Evolutionary conservation across 352 stramenopile genomes (phyloP), one percentile per base, ranked within the genome.

Genomic region (Thalassiosira hispida): DNA sequence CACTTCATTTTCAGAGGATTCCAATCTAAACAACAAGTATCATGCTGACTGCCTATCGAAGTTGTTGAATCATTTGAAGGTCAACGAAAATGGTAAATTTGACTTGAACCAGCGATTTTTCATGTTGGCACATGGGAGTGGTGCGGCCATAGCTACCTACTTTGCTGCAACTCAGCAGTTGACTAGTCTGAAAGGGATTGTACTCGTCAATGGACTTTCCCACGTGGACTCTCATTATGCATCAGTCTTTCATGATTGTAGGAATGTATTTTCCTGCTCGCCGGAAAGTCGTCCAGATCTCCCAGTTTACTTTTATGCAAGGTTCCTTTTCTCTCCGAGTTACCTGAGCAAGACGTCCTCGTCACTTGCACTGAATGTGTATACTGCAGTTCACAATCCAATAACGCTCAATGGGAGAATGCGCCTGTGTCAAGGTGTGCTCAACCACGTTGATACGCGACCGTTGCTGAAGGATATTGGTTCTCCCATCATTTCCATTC

Each of bases 311-410:
- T 98, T 98, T 84, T 97, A 97, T 87, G 84, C 94, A 25, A 71
- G 96, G 1, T 98, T 98, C 77, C 86, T 98, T 31, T 98, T 98
- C 86, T 97, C 93, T 0, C 62, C 89, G 0, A 77, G 85, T 52
- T 98, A 98, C 80, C 79, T 98, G 11, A 89, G 88, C 11, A 93
- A 96, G 31, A 96, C 98, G 9, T 96, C 95, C 5, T 96, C 96
- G 12, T 96, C 96, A n/a, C 81, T 98, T 55, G 96, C 96, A 0
- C 90, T 98, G 23, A 98, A 98, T 85, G 81, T 98, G 31, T 98
- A 98, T 83, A 98, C 96, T 18, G 96, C 96, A 0, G 95, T 98
- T 61, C 92, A 96, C 56, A 98, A 98, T 77, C 94, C 95, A 40
- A 98, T 98, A 66, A 95, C 94, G 25, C 83, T 98, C 0, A 87